These are phyloP conservation scores for Mrakia hoshinonis DNA, from an alignment of 768 basidiomycete species.

Conservation along the genomic window DNA sequence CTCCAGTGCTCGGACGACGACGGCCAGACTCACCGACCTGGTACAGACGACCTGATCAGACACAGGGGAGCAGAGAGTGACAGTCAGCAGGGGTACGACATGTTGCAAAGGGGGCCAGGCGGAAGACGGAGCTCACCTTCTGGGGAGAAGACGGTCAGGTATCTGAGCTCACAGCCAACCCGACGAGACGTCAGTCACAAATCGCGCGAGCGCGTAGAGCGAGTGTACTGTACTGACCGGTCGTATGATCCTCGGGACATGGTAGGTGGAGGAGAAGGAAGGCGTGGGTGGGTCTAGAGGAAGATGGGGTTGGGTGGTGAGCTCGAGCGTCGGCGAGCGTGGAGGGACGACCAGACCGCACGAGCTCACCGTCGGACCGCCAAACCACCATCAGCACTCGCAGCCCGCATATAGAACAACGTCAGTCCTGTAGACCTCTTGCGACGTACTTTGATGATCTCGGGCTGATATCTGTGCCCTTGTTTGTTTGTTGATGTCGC, in stretches of 20 bases:
- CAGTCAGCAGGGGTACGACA: neutral
- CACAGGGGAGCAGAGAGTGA: neutral
- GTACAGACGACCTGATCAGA: constrained; percentile 55
- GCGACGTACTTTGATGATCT: too few relatives aligned
- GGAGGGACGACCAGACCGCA: too few relatives aligned
- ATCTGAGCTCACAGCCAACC: constrained; percentile 45
- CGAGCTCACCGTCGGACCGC: too few relatives aligned
- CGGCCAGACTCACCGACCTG: constrained; percentile 67
- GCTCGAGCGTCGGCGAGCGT: neutral
- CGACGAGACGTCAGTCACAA: neutral
- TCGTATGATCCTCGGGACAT: constrained; percentile 96
- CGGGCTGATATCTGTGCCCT: too few relatives aligned
- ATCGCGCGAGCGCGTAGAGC: too few relatives aligned
- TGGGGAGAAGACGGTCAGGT: constrained; percentile 92
- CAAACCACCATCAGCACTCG: too few relatives aligned
- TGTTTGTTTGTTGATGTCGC: too few relatives aligned
- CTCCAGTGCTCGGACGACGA: neutral
- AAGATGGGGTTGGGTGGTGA: neutral
- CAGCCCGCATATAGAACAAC: too few relatives aligned
- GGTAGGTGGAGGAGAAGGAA: constrained; percentile 32
- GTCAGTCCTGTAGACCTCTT: too few relatives aligned
- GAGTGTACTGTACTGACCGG: constrained; percentile 47
- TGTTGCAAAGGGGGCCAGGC: neutral
- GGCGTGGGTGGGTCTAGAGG: neutral
- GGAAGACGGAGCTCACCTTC: constrained; percentile 51